Percentiles rank a stretch among this genome's conserved stretches.
phyloP scores from a whole-genome alignment of 1,284 basidiomycete species.

The Ustilago shanxiensis region DNA sequence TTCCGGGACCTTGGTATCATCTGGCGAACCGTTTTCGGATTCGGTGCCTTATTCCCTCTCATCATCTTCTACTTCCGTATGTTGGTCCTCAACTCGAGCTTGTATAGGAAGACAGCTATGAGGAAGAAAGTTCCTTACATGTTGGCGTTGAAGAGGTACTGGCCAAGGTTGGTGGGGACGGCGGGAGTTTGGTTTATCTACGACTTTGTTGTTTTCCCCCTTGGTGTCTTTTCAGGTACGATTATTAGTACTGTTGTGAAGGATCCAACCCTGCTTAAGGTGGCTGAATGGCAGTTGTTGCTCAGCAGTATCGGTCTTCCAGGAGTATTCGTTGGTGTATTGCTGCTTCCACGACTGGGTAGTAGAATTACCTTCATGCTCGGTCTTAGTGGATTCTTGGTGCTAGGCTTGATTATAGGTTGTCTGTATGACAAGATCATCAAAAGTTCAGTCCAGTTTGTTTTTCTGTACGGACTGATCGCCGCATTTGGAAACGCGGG shows the following conservation, averaged over 20 bases:
- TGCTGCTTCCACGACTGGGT: conserved; percentile 26
- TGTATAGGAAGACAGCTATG: conserved; percentile 54
- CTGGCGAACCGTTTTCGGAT: conserved; percentile 82
- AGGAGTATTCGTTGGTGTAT: conserved; percentile 76
- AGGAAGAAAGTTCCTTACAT: conserved; percentile 75
- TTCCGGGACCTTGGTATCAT: conserved; percentile 78
- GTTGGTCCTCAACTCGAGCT: conserved; percentile 37
- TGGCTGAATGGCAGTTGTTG: conserved; percentile 80
- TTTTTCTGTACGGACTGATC: conserved; percentile 69
- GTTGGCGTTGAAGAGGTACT: conserved; percentile 78
- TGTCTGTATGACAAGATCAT: conserved; percentile 78
- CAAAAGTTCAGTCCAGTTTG: conserved; percentile 76
- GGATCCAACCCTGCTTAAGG: conserved; percentile 72
- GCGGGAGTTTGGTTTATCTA: conserved; percentile 71
- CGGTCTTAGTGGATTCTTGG: conserved; percentile 80
- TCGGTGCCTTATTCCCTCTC: conserved; percentile 79
- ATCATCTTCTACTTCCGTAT: conserved; percentile 79
- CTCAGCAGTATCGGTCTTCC: conserved; percentile 79
- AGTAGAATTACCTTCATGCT: conserved; percentile 75
- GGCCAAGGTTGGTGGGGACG: conserved; percentile 71
- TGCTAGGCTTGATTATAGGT: conserved; percentile 77
- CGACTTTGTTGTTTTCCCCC: conserved; percentile 82
- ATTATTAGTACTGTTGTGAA: conserved; percentile 72
- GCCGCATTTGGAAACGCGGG: conserved; percentile 76
- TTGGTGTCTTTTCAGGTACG: conserved; percentile 73